Evolutionary conservation across 768 basidiomycete species (phyloP).

Genomic region (Neoboletus magnificus): DNA sequence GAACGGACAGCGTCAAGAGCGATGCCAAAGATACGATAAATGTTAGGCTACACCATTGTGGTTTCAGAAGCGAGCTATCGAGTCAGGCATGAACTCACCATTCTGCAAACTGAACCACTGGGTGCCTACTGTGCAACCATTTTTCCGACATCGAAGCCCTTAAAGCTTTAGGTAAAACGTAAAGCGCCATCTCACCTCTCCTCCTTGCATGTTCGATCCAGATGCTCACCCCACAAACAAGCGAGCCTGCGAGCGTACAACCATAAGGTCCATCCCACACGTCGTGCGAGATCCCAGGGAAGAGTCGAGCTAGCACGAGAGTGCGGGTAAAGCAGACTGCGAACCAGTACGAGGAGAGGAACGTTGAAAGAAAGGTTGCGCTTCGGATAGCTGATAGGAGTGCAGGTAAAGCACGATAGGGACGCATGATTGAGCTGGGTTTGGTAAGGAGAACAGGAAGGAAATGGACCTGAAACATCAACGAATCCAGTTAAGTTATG

Average conservation of each 20-base stretch:
- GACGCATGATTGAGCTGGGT: conserved; percentile 49
- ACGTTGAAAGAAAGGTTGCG: conserved; percentile 68
- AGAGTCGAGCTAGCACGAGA: conserved; percentile 55
- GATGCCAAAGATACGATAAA: conserved; percentile 65
- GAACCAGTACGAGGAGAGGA: conserved; percentile 69
- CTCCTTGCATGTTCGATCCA: conserved; percentile 72
- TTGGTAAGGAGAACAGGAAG: conserved; percentile 61
- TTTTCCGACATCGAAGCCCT: conserved; percentile 56
- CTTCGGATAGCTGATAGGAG: conserved; percentile 57
- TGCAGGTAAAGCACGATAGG: conserved; percentile 38
- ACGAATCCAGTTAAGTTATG: background rate
- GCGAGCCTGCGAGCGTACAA: conserved; percentile 59
- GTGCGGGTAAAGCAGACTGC: conserved; percentile 69
- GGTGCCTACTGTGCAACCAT: conserved; percentile 47
- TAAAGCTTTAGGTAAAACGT: conserved; percentile 71
- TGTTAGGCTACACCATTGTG: conserved; percentile 39
- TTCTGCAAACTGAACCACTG: conserved; percentile 45
- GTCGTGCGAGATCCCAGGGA: conserved; percentile 69
- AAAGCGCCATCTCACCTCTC: conserved; percentile 76
- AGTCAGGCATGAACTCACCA: conserved; percentile 38
- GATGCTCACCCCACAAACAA: conserved; percentile 72
- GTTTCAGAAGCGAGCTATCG: conserved; percentile 7
- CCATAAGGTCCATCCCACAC: conserved; percentile 79
- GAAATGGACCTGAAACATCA: conserved; percentile 57
- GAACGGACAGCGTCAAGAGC: conserved; percentile 59